Base-by-base conservation (phyloP, 1,284 basidiomycete genomes). In the Malassezia brasiliensis region DNA sequence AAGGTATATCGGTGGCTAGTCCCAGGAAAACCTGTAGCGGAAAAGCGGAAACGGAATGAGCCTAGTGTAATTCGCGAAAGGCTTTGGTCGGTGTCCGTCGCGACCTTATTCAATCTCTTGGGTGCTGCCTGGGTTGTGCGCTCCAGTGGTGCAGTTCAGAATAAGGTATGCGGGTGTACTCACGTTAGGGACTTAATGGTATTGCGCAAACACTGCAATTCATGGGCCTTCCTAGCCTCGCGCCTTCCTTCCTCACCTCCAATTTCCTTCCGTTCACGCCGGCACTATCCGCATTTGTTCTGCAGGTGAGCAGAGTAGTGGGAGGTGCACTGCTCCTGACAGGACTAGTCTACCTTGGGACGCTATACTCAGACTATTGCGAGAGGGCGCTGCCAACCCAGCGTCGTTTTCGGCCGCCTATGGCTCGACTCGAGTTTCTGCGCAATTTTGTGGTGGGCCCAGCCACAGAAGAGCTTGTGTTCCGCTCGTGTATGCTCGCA, bases 381-480 rank as follows among this genome's bases (percentile, higher is more conserved):
- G 78, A 78, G 6, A 66, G 75, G 3, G 69, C 78, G 7, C 77
- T 90, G 2, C 87, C 88, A 0, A 79, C 83, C 10, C 85, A 87
- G 17, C 47, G 35, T 15, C 12, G 35, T 17, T 47, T 47, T 19
- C 45, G 25, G 22, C 9, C 14, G 30, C 22, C 36, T 47, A 76
- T 85, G 54, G 71, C 75, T 19, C 79, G 80, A 0, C 81, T 83
- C 76, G 64, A 78, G 30, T 85, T 85, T 0, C 53, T 84, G 28
- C 78, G 93, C 57, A 96, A 91, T 73, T 90, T 83, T 69, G 64
- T 87, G 35, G 75, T 86, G 30, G 90, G 83, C 0, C 93, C 93
- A 0, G 74, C 90, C 32, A 90, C 90, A 0, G 93, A 98, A 77
- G 93, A 98, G 74, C 66, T 96, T 22, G 87, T 90, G 2, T 98